Base-by-base conservation (phyloP, 2,329 filamentous ascomycete species). In the Alternaria ethzedia region DNA sequence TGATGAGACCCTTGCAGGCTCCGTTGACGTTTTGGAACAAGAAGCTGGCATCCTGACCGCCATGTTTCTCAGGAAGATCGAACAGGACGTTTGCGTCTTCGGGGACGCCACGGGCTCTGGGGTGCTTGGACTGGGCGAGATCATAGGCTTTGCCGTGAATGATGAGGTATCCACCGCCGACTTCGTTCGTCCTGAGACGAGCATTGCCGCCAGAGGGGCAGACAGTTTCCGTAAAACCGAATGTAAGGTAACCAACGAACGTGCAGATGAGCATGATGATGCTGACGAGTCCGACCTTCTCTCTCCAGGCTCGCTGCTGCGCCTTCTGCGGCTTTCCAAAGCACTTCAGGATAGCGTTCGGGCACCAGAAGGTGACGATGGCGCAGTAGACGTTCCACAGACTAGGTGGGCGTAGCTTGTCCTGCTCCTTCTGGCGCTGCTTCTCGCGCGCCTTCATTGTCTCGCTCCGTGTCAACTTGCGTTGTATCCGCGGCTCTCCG, bases 1-100 rank as follows among this genome's bases (percentile, higher is more conserved):
- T 97, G 77, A 99, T 97, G 60, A 98, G 82, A 10, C 87, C 91
- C 82, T 98, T 99, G 86, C 96, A 99, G 66, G 91, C 92, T 51
- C 96, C 96, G 73, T 99, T 99, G 79, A 99, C 96, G 70, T 98
- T 97, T 79, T 99, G 96, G 82, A 99, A 99, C 75, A 99, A 83
- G 78, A 99, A 99, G 76, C 94, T 98, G 61, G 93, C 95, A 77
- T 99, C 96, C 80, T 92, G 87, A n/a, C 94, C 96, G 59, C 90
- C 90, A 72, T 95, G 89, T 75, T 92, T 92, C 70, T 91, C 87
- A 1, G 90, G 86, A n/a, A 97, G 83, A 77, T 97, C 94, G 75
- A 89, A 98, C 13, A 99, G 84, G 23, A 99, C 89, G 74, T 98
- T 97, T 25, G 91, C 85, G 28, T 86, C 87, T 3, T 83, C 78